These are phyloP conservation scores for Cordyceps cicadae DNA, from an alignment of 2,329 filamentous ascomycete genomes.

Conservation along the genomic window DNA sequence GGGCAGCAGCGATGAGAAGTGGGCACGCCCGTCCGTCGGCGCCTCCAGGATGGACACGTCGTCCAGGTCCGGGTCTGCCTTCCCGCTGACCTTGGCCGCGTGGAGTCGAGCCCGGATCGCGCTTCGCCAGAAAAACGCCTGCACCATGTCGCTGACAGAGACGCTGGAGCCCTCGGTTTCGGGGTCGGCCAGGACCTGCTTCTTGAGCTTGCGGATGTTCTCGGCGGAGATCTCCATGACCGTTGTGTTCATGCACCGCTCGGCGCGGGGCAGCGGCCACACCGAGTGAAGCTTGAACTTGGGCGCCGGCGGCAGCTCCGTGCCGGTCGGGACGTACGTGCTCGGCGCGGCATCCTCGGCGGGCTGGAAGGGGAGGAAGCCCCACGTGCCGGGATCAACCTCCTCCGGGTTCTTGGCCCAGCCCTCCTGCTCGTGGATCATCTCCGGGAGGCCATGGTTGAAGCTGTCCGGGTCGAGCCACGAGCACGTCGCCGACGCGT, in stretches of 20 bases:
- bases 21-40: constrained; percentile 23
- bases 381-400: constrained; percentile 21
- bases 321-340: neutral
- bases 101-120: constrained; percentile 27
- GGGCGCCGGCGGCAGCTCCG: constrained; percentile 17
- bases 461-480: constrained; percentile 24
- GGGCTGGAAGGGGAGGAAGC: constrained; percentile 19
- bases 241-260: constrained; percentile 21
- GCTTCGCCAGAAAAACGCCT: constrained; percentile 32
- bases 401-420: constrained; percentile 16
- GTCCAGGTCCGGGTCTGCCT: constrained; percentile 9
- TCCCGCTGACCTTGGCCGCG: constrained; percentile 20
- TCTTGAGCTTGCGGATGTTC: constrained; percentile 22
- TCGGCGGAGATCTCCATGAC: constrained; percentile 25
- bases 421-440: constrained; percentile 21
- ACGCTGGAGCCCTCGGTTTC: constrained; percentile 18
- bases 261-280: constrained; percentile 23
- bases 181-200: constrained; percentile 20
- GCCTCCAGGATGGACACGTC: constrained; percentile 26
- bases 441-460: constrained; percentile 21
- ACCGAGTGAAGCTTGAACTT: constrained; percentile 19
- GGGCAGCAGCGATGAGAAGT: constrained; percentile 22
- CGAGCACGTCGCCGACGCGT: constrained; percentile 18
- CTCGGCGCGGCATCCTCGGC: constrained; percentile 4
- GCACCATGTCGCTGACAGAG: constrained; percentile 30